phyloP scores from a whole-genome alignment of 805 yeast genomes.

The Candida michaelii region DNA sequence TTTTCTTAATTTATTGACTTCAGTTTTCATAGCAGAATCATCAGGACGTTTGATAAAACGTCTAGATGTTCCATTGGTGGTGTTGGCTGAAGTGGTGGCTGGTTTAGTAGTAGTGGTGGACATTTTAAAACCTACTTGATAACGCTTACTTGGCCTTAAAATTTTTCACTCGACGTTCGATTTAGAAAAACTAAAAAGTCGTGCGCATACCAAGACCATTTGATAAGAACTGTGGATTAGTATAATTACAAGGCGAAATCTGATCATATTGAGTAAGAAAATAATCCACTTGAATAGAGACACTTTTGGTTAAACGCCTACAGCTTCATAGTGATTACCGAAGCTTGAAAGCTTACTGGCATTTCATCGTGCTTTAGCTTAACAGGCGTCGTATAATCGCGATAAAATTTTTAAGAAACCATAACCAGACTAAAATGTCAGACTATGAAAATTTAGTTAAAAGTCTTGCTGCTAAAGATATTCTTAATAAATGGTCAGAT shows the following conservation, averaged over 20 bases:
- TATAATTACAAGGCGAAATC: no score
- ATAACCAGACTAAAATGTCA: conserved; percentile 37
- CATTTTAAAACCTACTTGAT: conserved; percentile 1
- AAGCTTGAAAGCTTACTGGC: no score
- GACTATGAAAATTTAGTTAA: conserved; percentile 46
- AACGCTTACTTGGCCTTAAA: conserved; percentile 2
- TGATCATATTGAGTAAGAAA: no score
- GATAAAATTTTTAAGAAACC: conserved; percentile 7
- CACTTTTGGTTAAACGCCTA: no score
- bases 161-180: conserved; percentile 10
- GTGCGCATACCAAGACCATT: not conserved
- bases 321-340: no score
- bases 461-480: conserved; percentile 46
- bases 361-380: no score
- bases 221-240: not conserved
- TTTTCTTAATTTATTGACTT: conserved; percentile 52
- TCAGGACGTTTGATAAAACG: conserved; percentile 76
- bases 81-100: conserved; percentile 14
- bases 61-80: conserved; percentile 29
- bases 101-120: conserved; percentile 4
- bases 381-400: conserved; percentile 8
- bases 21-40: conserved; percentile 58
- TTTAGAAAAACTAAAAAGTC: not conserved
- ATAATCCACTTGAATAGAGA: no score
- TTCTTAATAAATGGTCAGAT: conserved; percentile 61